Evolutionary conservation across 768 basidiomycete genomes (phyloP).

Genomic region (Rhizopogon rudus): DNA sequence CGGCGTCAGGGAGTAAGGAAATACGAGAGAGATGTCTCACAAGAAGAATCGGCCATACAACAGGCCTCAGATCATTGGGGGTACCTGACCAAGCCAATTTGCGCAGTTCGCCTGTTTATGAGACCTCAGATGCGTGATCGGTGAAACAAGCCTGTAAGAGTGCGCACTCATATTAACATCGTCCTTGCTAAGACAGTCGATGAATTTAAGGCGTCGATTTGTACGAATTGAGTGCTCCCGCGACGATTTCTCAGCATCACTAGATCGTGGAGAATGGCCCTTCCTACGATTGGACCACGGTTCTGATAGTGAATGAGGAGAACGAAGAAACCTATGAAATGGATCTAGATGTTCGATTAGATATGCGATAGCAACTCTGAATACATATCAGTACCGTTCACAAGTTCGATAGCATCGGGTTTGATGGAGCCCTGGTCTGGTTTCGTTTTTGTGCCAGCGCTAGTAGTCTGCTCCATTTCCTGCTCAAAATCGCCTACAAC

Average conservation of each 20-base stretch:
- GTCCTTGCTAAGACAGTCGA: slow-evolving; percentile 68
- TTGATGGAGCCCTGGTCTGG: slow-evolving; percentile 48
- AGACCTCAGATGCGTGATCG: neutral
- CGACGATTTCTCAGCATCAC: slow-evolving; percentile 52
- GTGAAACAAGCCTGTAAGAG: slow-evolving; percentile 3
- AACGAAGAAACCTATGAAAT: slow-evolving; percentile 46
- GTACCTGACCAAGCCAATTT: slow-evolving; percentile 96
- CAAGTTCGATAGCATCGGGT: slow-evolving; percentile 67
- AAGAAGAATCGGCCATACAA: slow-evolving; percentile 92
- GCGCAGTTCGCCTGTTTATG: slow-evolving; percentile 63
- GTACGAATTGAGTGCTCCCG: slow-evolving; percentile 76
- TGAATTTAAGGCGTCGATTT: slow-evolving; percentile 75
- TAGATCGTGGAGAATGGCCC: slow-evolving; percentile 14
- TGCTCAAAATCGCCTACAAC: slow-evolving; percentile 71
- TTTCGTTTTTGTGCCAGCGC: slow-evolving; percentile 35
- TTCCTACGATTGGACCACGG: slow-evolving; percentile 6
- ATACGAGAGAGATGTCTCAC: slow-evolving; percentile 38
- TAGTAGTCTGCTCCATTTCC: slow-evolving; percentile 34
- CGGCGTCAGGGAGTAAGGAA: slow-evolving; percentile 5
- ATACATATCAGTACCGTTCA: slow-evolving; percentile 52
- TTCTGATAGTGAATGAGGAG: slow-evolving; percentile 17
- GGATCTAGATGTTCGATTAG: slow-evolving; percentile 47
- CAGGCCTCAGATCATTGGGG: slow-evolving; percentile 78
- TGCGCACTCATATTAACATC: slow-evolving; percentile 62
- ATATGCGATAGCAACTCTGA: slow-evolving; percentile 13